A percentile compares a stretch with the other conserved stretches of the same genome.
Evolutionary conservation across 495 filamentous ascomycete genomes (phyloP).

Genomic region (Cudoniella acicularis): DNA sequence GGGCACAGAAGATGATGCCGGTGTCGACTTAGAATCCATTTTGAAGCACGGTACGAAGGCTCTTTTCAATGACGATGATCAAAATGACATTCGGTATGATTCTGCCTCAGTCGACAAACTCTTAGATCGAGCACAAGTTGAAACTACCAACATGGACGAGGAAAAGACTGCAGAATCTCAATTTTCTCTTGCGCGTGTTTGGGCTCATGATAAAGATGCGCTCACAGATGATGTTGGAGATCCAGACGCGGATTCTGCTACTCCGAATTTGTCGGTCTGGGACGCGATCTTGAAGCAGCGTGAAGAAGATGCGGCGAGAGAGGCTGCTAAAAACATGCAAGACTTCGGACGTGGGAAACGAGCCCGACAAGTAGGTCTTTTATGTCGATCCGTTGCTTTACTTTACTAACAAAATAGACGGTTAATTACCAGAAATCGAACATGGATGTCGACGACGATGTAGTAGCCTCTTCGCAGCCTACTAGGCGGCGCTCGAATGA

Average conservation of each 20-base stretch:
- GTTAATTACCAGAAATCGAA: slow-evolving; percentile 38
- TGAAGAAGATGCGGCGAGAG: slow-evolving; percentile 67
- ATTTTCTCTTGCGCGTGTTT: slow-evolving; percentile 89
- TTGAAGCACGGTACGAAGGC: slow-evolving; percentile 83
- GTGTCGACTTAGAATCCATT: slow-evolving; percentile 79
- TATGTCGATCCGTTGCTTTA: not conserved
- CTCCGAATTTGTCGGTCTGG: slow-evolving; percentile 68
- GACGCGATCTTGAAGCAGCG: slow-evolving; percentile 81
- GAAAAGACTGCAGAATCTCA: slow-evolving; percentile 64
- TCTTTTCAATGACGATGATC: slow-evolving; percentile 73
- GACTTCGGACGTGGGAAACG: slow-evolving; percentile 81
- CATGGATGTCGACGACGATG: slow-evolving; percentile 37
- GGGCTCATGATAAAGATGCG: slow-evolving; percentile 75
- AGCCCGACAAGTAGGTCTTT: slow-evolving; percentile 44
- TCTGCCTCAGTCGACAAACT: slow-evolving; percentile 76
- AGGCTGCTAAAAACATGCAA: slow-evolving; percentile 59
- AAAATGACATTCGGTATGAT: slow-evolving; percentile 71
- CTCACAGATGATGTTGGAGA: slow-evolving; percentile 58
- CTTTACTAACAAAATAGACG: slow-evolving; percentile 33
- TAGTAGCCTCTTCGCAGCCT: slow-evolving; percentile 7
- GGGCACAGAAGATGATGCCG: slow-evolving; percentile 70
- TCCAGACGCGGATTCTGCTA: slow-evolving; percentile 40
- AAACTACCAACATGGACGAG: slow-evolving; percentile 60
- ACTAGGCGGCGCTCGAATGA: slow-evolving; percentile 4
- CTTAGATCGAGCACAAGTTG: slow-evolving; percentile 77